phyloP scores from a whole-genome alignment of 2,329 filamentous ascomycete genomes.

The Penicillium concentricum region DNA sequence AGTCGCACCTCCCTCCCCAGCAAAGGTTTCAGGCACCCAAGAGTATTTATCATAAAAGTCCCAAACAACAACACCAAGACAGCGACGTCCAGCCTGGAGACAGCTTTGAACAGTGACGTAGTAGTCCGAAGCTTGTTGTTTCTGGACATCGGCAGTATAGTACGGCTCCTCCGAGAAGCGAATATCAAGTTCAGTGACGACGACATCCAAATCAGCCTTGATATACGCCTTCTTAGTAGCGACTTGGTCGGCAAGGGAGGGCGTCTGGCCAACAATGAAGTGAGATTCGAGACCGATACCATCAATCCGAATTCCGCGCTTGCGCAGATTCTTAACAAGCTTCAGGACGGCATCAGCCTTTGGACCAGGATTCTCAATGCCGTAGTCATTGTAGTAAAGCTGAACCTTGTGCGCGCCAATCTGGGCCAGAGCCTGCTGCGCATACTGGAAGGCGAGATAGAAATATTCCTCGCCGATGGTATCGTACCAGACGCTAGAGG shows the following conservation, averaged over 20 bases:
- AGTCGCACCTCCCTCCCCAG: conserved; percentile 36
- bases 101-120: conserved; percentile 24
- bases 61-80: conserved; percentile 28
- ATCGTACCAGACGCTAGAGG: conserved; percentile 38
- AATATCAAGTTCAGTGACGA: conserved; percentile 46
- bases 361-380: no score
- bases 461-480: conserved; percentile 45
- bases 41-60: conserved; percentile 42
- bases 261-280: conserved; percentile 43
- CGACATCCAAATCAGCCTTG: conserved; percentile 36
- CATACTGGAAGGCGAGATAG: conserved; percentile 42
- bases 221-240: conserved; percentile 36
- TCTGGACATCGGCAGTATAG: conserved; percentile 19
- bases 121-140: conserved; percentile 26
- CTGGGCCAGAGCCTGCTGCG: conserved; percentile 37
- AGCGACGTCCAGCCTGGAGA: conserved; percentile 17
- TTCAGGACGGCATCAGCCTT: no score
- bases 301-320: conserved; percentile 41
- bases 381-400: no score
- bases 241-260: conserved; percentile 36
- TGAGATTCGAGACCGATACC: conserved; percentile 49
- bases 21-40: conserved; percentile 41
- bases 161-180: conserved; percentile 35
- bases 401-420: conserved; percentile 10
- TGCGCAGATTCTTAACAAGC: conserved; percentile 28